These are phyloP conservation scores for Trichoderma brevicompactum DNA, from an alignment of 2,329 filamentous ascomycete genomes.

Conservation along the genomic window DNA sequence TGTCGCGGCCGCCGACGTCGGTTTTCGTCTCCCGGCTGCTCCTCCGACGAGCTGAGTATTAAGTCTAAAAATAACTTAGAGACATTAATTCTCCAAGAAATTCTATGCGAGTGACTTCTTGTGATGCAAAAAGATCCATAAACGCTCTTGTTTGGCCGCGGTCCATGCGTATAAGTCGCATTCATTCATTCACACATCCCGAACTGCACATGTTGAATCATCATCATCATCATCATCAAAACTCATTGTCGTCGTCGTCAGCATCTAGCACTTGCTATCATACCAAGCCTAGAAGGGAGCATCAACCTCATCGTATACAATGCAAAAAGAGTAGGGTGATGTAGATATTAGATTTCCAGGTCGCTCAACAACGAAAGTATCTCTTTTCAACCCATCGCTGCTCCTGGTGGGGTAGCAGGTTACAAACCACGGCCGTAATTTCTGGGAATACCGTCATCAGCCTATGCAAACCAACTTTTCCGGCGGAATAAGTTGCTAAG, in stretches of 20 bases:
- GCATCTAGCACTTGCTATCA: not conserved
- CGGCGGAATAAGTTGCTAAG: constrained; percentile 90
- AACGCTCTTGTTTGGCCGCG: not conserved
- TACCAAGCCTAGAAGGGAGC: not conserved
- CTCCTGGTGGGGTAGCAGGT: constrained; percentile 79
- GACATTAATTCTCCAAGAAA: not conserved
- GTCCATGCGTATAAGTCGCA: not conserved
- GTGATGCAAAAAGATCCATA: not conserved
- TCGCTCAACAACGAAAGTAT: constrained; percentile 81
- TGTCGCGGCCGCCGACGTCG: constrained; percentile 14
- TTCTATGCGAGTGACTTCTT: not conserved
- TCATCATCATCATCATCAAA: not conserved
- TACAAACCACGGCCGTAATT: constrained; percentile 83
- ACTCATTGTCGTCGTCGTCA: not conserved
- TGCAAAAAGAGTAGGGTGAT: not conserved
- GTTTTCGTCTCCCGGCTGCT: not conserved
- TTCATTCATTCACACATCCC: not conserved
- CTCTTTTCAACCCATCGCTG: constrained; percentile 86
- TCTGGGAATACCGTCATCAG: constrained; percentile 87
- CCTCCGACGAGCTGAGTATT: not conserved
- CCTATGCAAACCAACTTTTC: constrained; percentile 79
- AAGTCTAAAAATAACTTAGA: not conserved
- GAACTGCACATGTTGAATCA: not conserved
- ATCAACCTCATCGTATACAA: not conserved
- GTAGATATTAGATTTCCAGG: not conserved